Evolutionary conservation across 139 green algal species (phyloP).

Genomic region (Nannochloris sp.): DNA sequence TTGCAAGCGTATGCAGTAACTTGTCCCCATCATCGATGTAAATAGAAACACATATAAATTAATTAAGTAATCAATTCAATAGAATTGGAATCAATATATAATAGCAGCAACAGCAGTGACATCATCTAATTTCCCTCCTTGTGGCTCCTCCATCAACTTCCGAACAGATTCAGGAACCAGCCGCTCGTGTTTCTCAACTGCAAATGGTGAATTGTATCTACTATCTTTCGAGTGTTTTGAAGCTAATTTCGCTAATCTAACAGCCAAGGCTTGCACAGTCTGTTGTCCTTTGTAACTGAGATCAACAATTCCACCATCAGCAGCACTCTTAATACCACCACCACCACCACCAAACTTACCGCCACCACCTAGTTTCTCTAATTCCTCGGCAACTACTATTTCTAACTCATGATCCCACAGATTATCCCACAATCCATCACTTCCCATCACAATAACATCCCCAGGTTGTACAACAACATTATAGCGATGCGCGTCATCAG

Average conservation of each 20-base stretch:
- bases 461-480: constrained; percentile 22
- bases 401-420: constrained; percentile 83
- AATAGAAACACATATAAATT: too few species aligned
- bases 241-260: constrained; percentile 22
- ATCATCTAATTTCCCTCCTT: constrained; percentile 82
- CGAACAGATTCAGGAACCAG: not conserved
- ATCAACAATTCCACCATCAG: too few species aligned
- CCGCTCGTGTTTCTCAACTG: constrained; percentile 41
- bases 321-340: too few species aligned
- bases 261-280: constrained; percentile 18
- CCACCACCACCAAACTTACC: not conserved
- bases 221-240: constrained; percentile 17
- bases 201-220: constrained; percentile 54
- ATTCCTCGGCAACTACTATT: constrained; percentile 27
- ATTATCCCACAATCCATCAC: constrained; percentile 97
- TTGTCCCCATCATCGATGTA: too few species aligned
- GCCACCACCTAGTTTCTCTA: not conserved
- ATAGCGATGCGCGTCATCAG: constrained; percentile 50
- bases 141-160: constrained; percentile 19
- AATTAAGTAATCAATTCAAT: not conserved
- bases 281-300: not conserved
- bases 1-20: too few species aligned
- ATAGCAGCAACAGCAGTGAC: constrained; percentile 67
- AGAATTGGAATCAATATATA: constrained; percentile 16
- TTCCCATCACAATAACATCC: constrained; percentile 79